A percentile compares a stretch with the other conserved stretches of the same genome.
These are phyloP conservation scores for Neonectria punicea DNA, from an alignment of 2,329 filamentous ascomycete genomes.

Conservation along the genomic window DNA sequence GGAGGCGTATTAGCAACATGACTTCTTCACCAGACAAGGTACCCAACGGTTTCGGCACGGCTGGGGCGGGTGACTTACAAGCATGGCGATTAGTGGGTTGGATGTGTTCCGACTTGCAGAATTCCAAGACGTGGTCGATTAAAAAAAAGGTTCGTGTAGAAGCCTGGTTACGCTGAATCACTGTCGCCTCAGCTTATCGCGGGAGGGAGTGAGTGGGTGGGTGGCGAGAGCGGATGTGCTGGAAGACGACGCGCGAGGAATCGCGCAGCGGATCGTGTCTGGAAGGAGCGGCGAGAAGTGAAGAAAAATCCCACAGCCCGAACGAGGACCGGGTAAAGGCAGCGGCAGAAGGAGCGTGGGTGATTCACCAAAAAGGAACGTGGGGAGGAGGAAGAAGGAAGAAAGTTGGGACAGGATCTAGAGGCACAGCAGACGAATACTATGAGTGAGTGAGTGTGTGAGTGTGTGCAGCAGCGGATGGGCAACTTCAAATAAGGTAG, in stretches of 20 bases:
- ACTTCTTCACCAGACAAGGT: too few species aligned
- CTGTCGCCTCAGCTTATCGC: constrained; percentile 9
- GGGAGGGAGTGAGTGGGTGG: constrained; percentile 14
- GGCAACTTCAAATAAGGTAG: constrained; percentile 36
- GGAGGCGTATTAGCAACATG: constrained; percentile 25
- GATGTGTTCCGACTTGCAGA: not conserved
- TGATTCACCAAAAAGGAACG: constrained; percentile 20
- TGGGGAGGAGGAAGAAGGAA: constrained; percentile 9
- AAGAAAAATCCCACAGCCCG: constrained; percentile 26
- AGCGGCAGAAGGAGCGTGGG: constrained; percentile 32
- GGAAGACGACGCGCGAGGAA: constrained; percentile 5
- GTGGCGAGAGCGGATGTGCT: constrained; percentile 8
- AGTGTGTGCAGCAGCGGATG: constrained; percentile 20
- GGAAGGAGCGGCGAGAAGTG: constrained; percentile 39
- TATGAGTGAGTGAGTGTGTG: too few species aligned
- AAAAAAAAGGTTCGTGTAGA: constrained; percentile 16
- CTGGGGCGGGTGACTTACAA: constrained; percentile 37
- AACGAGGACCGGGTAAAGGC: constrained; percentile 14
- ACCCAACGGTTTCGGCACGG: not conserved
- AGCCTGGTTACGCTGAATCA: constrained; percentile 18
- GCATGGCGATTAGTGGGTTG: constrained; percentile 33
- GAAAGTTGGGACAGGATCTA: constrained; percentile 23
- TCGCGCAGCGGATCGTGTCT: constrained; percentile 16
- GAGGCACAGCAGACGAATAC: constrained; percentile 11
- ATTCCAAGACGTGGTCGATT: constrained; percentile 10